Evolutionary conservation across 164 flowering plant genomes (phyloP).

Genomic region (Vitis amurensis): DNA sequence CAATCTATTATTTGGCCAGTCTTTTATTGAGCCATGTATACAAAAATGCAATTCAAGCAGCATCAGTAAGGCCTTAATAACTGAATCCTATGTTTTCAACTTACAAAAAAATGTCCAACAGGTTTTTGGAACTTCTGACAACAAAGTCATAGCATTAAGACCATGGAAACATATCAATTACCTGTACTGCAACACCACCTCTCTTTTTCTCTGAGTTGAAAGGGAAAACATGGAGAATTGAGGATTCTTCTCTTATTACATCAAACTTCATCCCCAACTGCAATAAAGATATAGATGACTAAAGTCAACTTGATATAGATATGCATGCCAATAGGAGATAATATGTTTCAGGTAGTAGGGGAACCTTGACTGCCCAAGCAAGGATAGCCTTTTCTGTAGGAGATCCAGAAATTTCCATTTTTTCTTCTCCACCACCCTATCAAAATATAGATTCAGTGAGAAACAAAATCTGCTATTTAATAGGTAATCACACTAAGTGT

Average conservation of each 20-base stretch:
- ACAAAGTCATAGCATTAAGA: neutral
- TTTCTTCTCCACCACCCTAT: constrained; percentile 35
- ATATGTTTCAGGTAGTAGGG: neutral
- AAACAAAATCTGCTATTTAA: neutral
- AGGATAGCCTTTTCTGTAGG: constrained; percentile 59
- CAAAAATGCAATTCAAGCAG: neutral
- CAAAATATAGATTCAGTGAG: constrained; percentile 10
- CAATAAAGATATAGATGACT: constrained; percentile 1
- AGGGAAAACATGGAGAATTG: constrained; percentile 42
- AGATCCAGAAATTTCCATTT: constrained; percentile 40
- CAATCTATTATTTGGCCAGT: too few relatives aligned
- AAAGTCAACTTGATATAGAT: neutral
- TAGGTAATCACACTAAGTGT: neutral
- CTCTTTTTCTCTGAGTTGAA: constrained; percentile 57
- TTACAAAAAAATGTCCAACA: neutral
- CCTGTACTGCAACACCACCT: constrained; percentile 53
- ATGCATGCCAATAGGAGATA: too few relatives aligned
- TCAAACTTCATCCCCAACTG: constrained; percentile 55
- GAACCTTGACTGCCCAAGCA: constrained; percentile 45
- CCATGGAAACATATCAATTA: constrained; percentile 8
- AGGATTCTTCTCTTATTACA: constrained; percentile 25
- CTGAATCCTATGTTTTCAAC: neutral
- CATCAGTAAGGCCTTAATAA: neutral
- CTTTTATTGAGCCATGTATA: neutral
- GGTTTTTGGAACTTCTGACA: neutral